phyloP scores from a whole-genome alignment of 139 green algal species.

The Chlorella sp. region DNA sequence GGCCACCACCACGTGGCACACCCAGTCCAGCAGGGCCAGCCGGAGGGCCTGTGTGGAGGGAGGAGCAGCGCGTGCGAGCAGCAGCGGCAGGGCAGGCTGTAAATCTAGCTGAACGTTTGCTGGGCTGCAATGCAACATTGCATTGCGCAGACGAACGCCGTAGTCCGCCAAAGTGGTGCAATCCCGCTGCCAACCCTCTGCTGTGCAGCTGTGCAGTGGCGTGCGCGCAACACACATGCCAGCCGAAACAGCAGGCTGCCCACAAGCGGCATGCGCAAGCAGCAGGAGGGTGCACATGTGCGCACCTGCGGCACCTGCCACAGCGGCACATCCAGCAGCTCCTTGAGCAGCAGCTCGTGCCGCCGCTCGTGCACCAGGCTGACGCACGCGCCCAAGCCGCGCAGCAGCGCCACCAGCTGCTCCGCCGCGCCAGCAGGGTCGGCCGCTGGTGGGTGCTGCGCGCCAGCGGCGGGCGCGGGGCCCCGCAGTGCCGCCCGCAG shows the following conservation, averaged over 20 bases:
- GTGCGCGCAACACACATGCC: not conserved
- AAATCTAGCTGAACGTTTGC: too few species aligned
- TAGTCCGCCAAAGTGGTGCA: too few species aligned
- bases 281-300: too few species aligned
- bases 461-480: not conserved
- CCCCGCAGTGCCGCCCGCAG: conserved; percentile 26
- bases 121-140: not conserved
- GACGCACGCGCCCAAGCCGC: conserved; percentile 34
- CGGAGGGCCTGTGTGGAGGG: conserved; percentile 51
- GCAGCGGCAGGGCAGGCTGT: too few species aligned
- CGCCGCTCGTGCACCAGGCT: conserved; percentile 53
- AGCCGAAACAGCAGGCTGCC: too few species aligned
- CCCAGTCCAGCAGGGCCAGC: conserved; percentile 62
- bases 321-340: conserved; percentile 65
- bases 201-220: too few species aligned
- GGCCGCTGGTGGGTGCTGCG: not conserved
- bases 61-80: too few species aligned
- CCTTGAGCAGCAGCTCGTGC: conserved; percentile 53
- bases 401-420: conserved; percentile 47
- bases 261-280: too few species aligned
- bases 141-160: not conserved
- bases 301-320: conserved; percentile 62
- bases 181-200: too few species aligned
- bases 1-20: conserved; percentile 70
- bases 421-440: not conserved